phyloP scores from a whole-genome alignment of 2,329 filamentous ascomycete genomes.

The Colletotrichum sp. region DNA sequence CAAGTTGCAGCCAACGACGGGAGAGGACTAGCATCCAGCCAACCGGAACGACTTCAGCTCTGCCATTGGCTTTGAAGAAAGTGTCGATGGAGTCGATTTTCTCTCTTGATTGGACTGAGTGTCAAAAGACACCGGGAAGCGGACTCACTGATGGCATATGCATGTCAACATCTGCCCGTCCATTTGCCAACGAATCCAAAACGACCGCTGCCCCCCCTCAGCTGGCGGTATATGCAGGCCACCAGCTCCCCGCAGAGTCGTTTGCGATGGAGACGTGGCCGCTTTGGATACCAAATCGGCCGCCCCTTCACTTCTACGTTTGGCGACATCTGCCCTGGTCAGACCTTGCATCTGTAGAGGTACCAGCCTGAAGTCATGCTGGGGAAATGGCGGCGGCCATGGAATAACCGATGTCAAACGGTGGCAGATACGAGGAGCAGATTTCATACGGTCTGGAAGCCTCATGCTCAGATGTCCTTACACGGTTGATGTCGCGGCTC shows the following conservation, averaged over 20 bases:
- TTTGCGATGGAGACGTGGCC: neutral
- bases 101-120: neutral
- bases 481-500: rapidly evolving
- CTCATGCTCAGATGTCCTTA: neutral
- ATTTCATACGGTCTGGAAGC: neutral
- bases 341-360: neutral
- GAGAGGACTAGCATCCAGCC: rapidly evolving
- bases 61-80: neutral
- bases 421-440: rapidly evolving
- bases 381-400: neutral
- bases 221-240: neutral
- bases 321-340: neutral
- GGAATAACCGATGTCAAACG: neutral
- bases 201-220: neutral
- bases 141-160: neutral
- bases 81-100: neutral
- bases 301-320: neutral
- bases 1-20: neutral
- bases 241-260: neutral
- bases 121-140: neutral
- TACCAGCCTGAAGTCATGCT: neutral
- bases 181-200: neutral
- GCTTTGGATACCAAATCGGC: neutral
- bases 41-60: neutral
- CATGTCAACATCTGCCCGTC: neutral